These are phyloP conservation scores for Kappamyces sp. DNA, from an alignment of 192 early-diverging fungal genomes.

Conservation along the genomic window DNA sequence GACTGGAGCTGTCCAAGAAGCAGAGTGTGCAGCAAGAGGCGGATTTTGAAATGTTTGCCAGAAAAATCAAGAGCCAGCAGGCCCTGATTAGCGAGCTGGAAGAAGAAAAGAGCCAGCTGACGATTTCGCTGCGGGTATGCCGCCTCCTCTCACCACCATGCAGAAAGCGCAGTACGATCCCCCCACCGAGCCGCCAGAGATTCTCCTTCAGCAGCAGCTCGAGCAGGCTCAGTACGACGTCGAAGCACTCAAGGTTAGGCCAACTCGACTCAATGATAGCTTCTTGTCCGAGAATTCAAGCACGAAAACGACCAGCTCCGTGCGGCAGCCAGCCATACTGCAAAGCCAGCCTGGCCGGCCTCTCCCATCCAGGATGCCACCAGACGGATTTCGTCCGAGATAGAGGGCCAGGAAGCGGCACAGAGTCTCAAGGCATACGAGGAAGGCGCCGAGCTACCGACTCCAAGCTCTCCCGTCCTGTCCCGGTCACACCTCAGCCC, in stretches of 20 bases:
- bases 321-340: too few relatives aligned
- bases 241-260: constrained; percentile 4
- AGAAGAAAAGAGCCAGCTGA: constrained; percentile 3
- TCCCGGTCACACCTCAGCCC: too few relatives aligned
- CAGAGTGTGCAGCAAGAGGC: constrained; percentile 1
- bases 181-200: background rate
- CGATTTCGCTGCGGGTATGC: constrained; percentile 4
- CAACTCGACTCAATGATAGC: background rate
- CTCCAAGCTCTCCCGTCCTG: too few relatives aligned
- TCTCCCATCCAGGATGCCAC: too few relatives aligned
- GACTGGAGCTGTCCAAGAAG: constrained; percentile 4
- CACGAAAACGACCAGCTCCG: constrained; percentile 9
- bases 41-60: constrained; percentile 17
- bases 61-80: constrained; percentile 15
- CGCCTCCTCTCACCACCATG: background rate
- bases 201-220: background rate
- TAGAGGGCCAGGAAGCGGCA: too few relatives aligned
- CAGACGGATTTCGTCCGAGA: too few relatives aligned
- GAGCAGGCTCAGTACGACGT: constrained; percentile 11
- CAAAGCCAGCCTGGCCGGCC: too few relatives aligned
- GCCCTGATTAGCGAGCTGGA: background rate
- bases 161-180: constrained; percentile 7
- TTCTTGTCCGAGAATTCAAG: constrained; percentile 2
- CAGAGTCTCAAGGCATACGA: too few relatives aligned
- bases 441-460: too few relatives aligned